phyloP scores from a whole-genome alignment of 129 eudicot genomes.

The Flaveria sonorensis region DNA sequence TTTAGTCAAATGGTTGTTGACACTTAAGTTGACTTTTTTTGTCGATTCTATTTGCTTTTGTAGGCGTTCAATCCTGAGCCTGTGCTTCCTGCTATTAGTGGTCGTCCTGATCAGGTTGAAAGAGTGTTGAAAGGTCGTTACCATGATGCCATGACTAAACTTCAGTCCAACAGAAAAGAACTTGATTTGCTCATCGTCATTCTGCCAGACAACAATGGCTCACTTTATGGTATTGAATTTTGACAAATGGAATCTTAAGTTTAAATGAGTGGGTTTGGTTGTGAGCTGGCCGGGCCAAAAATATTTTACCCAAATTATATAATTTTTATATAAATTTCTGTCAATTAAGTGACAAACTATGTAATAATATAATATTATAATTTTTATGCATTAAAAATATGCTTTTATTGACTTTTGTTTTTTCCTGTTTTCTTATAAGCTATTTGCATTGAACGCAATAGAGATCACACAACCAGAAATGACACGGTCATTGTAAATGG shows the following conservation, averaged over 20 bases:
- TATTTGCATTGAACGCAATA: neutral
- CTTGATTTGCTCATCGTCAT: conserved; percentile 84
- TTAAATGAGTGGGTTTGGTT: neutral
- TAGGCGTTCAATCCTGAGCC: conserved; percentile 74
- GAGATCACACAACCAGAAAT: neutral
- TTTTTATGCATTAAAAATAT: neutral
- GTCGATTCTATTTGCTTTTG: conserved; percentile 2
- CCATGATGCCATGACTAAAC: conserved; percentile 71
- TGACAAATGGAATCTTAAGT: neutral
- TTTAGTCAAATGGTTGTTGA: neutral
- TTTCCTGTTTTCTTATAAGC: no score
- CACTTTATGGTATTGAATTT: conserved; percentile 69
- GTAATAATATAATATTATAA: neutral
- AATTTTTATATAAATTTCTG: neutral
- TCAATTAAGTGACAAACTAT: neutral
- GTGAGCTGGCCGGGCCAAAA: neutral
- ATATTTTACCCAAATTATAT: neutral
- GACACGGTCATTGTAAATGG: neutral
- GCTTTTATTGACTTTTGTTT: neutral
- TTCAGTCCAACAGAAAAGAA: conserved; percentile 60
- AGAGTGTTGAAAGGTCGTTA: conserved; percentile 62
- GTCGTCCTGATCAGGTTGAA: conserved; percentile 86
- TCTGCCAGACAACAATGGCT: conserved; percentile 89
- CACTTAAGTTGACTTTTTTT: neutral
- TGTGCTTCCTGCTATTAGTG: conserved; percentile 57